Conservation (phyloP, 202 grass and related monocot genomes). For the Hordeum pubiflorum region DNA sequence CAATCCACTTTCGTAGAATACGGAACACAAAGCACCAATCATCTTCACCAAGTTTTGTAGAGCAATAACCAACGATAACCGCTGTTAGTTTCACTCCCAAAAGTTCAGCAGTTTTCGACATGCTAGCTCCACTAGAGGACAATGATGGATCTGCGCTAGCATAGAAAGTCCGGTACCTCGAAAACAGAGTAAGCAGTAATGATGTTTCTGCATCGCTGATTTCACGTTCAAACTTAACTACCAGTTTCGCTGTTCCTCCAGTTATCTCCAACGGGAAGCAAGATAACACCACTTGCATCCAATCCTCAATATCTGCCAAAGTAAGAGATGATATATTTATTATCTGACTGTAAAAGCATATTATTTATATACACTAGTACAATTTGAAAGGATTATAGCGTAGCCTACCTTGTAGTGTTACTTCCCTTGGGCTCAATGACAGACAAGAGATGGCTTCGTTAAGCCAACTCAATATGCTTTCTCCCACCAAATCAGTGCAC, state of each 20-base stretch:
- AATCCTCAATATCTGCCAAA: slow-evolving; percentile 64
- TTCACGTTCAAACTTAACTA: slow-evolving; percentile 45
- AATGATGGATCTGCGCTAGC: background rate
- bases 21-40: slow-evolving; percentile 68
- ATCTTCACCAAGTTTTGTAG: slow-evolving; percentile 55
- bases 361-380: background rate
- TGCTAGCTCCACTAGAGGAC: slow-evolving; percentile 18
- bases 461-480: slow-evolving; percentile 75
- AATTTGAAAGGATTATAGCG: slow-evolving; percentile 6
- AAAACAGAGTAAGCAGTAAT: slow-evolving; percentile 61
- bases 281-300: slow-evolving; percentile 86
- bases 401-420: slow-evolving; percentile 31
- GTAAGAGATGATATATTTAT: slow-evolving; percentile 32
- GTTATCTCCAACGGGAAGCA: slow-evolving; percentile 71
- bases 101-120: slow-evolving; percentile 46
- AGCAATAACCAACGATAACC: slow-evolving; percentile 73
- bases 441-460: slow-evolving; percentile 62
- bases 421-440: slow-evolving; percentile 32
- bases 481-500: slow-evolving; percentile 36
- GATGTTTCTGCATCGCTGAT: slow-evolving; percentile 52
- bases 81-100: slow-evolving; percentile 62
- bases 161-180: slow-evolving; percentile 51
- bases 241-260: slow-evolving; percentile 45
- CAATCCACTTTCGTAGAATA: slow-evolving; percentile 54
- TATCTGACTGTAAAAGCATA: slow-evolving; percentile 29